Evolutionary conservation across 805 yeast genomes (phyloP), one percentile per base, ranked within the genome.

Genomic region (Pichia sporocuriosa): DNA sequence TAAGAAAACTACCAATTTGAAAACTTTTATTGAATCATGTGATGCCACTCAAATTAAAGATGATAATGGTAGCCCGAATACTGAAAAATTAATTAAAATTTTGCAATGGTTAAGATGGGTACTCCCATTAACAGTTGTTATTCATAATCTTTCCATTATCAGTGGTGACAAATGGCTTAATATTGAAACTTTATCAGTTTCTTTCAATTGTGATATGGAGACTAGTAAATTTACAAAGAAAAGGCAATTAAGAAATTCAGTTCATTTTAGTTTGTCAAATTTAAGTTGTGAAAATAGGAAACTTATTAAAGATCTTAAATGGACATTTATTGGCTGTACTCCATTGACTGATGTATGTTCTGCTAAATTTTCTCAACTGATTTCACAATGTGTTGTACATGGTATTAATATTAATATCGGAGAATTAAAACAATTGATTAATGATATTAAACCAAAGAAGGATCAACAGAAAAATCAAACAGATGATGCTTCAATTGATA

Each of bases 131-230:
- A 48, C 52, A 1, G 4, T 48, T 16, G 41, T 48, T 16, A 25
- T 48, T 8, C 52, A 48, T 15, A 33, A 48, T 15, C 17, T 42
- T 3, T 21, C 35, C 2, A 24, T 48, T 12, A 9, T 7, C 2
- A 47, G 42, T 21, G 32, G 31, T 10, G 37, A 39, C 6, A 32
- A 28, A 20, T 25, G 27, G 6, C 33, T 48, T 6, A 20, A 29
- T 13, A 23, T 48, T 2, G 52, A 48, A 23, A 44, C 52, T 6
- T 23, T 47, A 12, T 44, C 52, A 6, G 3, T 34, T n/a, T 48
- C 52, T 4, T 40, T 41, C 1, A 36, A 42, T 37, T 37, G 38
- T 37, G 25, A 35, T 15, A 4, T 39, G 12, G 22, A 31, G 16
- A 35, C 32, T 4, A 31, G 34, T 22, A 21, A 25, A 30, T 4